Base-by-base conservation (phyloP, 208 protist genomes). In the Trypanosoma lewisi region DNA sequence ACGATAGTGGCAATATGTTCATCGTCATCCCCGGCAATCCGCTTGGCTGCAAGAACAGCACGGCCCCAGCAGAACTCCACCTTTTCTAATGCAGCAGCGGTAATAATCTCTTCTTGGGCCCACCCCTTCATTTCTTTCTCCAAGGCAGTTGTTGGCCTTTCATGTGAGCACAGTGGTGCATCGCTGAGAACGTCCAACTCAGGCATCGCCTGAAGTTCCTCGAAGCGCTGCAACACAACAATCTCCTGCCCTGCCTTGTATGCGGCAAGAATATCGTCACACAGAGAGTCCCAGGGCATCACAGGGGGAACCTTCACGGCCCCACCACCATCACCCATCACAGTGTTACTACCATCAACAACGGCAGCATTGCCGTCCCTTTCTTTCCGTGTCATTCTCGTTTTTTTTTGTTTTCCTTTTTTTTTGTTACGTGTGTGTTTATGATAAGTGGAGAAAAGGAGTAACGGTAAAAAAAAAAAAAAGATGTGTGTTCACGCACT, bases 171-270 rank as follows among this genome's bases (percentile, higher is more conserved):
- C 12, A 19, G 4, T 23, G 49, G n/a, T 57, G 17, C 16, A 37
- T n/a, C 0, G 7, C 25, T 12, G 44, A 25, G 25, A 67, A 34
- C 16, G n/a, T 61, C 42, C 19, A 91, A 41, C 16, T 74, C 73
- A 2, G 69, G 61, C n/a, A 76, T 58, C 19, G 75, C 75, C 60
- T 80, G 63, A 17, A 95, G 52, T 54, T 87, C 76, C 55, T 95
- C 89, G 62, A 88, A 95, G 36, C 74, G 63, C 66, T 92, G 86
- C 48, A 95, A 57, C 4, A 89, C 84, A 45, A 76, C 67, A 25
- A 73, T 75, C 39, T 82, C 76, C 42, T 67, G 42, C 42, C 86
- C 78, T 0, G 42, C 64, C 53, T 92, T 93, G 52, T 80, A 75
- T 6, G 75, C 67, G n/a, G 55, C 17, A 19, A 65, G 34, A 31